A percentile compares a stretch with the other conserved stretches of the same genome.
Conservation (phyloP, 306 rosid species). For the Cucumis cinereus region DNA sequence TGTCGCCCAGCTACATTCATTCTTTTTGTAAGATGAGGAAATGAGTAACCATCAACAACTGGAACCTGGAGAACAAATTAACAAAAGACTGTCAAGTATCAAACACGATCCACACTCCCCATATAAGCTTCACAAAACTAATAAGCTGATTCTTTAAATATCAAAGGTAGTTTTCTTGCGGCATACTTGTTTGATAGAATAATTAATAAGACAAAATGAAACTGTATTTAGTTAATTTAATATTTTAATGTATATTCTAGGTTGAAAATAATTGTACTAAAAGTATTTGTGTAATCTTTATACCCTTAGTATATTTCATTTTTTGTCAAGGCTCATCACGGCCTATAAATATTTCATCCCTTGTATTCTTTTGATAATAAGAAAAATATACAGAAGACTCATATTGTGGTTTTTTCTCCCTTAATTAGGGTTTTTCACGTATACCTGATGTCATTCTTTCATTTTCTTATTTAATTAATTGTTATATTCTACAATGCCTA, state of each 20-base stretch:
- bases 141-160: background rate
- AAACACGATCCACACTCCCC: background rate
- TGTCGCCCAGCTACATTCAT: slow-evolving; percentile 99
- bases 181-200: background rate
- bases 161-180: background rate
- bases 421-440: too few species aligned
- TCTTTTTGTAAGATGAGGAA: slow-evolving; percentile 94
- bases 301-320: too few species aligned
- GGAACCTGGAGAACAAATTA: slow-evolving; percentile 57
- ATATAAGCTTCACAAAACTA: background rate
- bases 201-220: background rate
- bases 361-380: too few species aligned
- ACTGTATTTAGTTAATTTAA: background rate
- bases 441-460: too few species aligned
- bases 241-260: background rate
- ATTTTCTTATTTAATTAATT: too few species aligned
- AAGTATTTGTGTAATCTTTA: too few species aligned
- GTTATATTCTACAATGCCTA: too few species aligned
- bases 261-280: too few species aligned
- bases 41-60: slow-evolving; percentile 96
- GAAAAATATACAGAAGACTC: too few species aligned
- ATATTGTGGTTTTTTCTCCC: too few species aligned
- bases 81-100: background rate
- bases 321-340: too few species aligned
- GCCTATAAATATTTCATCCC: too few species aligned